Conservation (phyloP, 768 basidiomycete genomes). For the Tephrocybe sp. region DNA sequence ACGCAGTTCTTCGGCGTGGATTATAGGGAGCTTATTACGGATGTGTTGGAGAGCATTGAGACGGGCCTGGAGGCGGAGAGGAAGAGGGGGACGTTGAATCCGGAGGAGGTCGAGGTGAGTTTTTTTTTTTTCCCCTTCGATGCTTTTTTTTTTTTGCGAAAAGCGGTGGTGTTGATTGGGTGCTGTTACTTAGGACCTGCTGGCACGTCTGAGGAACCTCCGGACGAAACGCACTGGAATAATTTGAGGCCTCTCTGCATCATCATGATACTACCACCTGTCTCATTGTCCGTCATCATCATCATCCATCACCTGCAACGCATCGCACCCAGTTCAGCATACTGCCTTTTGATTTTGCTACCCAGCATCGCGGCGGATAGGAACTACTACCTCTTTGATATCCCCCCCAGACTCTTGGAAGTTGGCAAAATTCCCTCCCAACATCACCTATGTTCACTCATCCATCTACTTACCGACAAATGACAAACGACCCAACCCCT, state of each 20-base stretch:
- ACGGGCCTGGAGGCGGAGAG: conserved; percentile 70
- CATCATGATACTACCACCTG: background rate
- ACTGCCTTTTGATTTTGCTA: too few species aligned
- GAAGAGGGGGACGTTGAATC: conserved; percentile 58
- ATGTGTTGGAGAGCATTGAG: conserved; percentile 82
- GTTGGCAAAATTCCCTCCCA: too few species aligned
- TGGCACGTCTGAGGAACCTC: conserved; percentile 53
- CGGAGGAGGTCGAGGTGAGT: conserved; percentile 73
- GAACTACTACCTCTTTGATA: too few species aligned
- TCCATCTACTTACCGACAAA: background rate
- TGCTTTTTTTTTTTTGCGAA: conserved; percentile 7
- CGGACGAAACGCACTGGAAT: conserved; percentile 47
- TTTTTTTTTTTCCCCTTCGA: background rate
- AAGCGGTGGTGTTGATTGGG: conserved; percentile 12
- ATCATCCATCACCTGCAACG: background rate
- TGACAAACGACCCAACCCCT: too few species aligned
- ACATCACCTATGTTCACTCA: background rate
- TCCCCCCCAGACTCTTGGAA: too few species aligned
- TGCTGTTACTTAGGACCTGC: conserved; percentile 44
- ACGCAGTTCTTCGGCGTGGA: conserved; percentile 87
- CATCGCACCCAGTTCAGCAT: background rate
- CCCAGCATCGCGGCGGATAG: too few species aligned
- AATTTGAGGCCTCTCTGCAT: conserved; percentile 13
- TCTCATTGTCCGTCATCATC: background rate
- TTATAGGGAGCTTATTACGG: conserved; percentile 74